Evolutionary conservation across 371 early-diverging fungal species (phyloP), one percentile per base, ranked within the genome.

Genomic region (Mortierella sp.): DNA sequence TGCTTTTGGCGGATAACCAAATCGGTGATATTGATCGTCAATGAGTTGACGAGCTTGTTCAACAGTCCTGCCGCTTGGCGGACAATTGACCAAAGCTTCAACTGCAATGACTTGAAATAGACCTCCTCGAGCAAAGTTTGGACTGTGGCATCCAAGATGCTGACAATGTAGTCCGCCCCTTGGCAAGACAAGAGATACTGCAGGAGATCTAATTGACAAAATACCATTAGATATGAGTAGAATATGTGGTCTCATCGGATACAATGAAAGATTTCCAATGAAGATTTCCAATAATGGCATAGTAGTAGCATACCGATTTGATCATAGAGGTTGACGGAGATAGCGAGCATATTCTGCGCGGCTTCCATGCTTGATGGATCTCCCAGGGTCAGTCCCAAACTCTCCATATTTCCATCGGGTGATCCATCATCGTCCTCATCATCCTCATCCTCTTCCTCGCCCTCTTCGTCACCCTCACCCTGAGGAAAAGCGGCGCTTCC

Each of bases 21-120:
- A 64, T 95, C 96, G 5, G 93, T 87, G 48, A 95, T 84, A 73
- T 93, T 93, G 76, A 90, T 89, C 2, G 94, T 91, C 31, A 95
- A 82, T 0, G 89, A 87, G 37, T 87, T 85, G 50, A 93, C 93
- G 11, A 86, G 80, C 76, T 95, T 95, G 49, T 80, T 80, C 37
- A 94, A 80, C 7, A 94, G 71, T 17, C 94, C 94, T 24, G 95
- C 93, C 0, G 91, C 87, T 66, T 93, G 92, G 32, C 96, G 89
- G n/a, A 92, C 93, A 51, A 94, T 86, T 19, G 86, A 85, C 95
- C 95, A 95, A 32, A 90, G 83, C 60, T 89, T 89, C 49, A 90
- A 72, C 46, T 84, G 83, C 73, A 90, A 83, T 4, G 94, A 90
- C 68, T 93, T 92, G 52, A 84, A 75, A 72, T 94, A 95, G 12